Evolutionary conservation across 2,329 filamentous ascomycete species (phyloP).

Genomic region (Acarospora socialis): DNA sequence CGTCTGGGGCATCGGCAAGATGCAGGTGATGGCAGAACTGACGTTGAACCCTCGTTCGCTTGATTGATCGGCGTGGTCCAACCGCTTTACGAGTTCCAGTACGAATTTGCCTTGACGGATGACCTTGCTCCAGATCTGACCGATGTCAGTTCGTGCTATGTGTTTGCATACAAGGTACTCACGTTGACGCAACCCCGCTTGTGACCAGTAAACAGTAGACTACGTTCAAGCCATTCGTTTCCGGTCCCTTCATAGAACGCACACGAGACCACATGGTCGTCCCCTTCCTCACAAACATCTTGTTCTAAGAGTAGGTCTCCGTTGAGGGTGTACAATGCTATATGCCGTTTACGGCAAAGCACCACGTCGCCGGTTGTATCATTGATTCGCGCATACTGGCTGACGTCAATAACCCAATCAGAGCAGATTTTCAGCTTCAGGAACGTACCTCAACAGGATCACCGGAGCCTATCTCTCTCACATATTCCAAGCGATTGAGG

Average conservation of each 20-base stretch:
- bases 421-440: constrained; percentile 1
- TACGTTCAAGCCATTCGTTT: constrained; percentile 82
- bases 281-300: constrained; percentile 55
- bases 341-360: constrained; percentile 60
- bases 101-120: constrained; percentile 53
- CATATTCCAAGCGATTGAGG: constrained; percentile 75
- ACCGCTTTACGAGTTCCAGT: constrained; percentile 61
- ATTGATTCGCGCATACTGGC: constrained; percentile 72
- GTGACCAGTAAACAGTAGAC: constrained; percentile 81
- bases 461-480: constrained; percentile 53
- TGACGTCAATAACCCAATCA: constrained; percentile 12
- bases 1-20: constrained; percentile 65
- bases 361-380: constrained; percentile 83
- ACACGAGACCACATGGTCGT: constrained; percentile 67
- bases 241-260: constrained; percentile 85
- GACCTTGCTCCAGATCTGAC: constrained; percentile 42
- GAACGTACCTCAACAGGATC: constrained; percentile 34
- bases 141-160: constrained; percentile 1
- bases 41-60: constrained; percentile 44
- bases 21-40: constrained; percentile 63
- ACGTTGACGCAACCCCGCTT: constrained; percentile 66
- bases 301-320: constrained; percentile 71
- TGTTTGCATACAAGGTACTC: constrained; percentile 9
- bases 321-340: constrained; percentile 76
- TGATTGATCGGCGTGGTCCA: constrained; percentile 64